Base-by-base conservation (phyloP, 1,284 basidiomycete genomes). In the Sphaerobolus stellatus region DNA sequence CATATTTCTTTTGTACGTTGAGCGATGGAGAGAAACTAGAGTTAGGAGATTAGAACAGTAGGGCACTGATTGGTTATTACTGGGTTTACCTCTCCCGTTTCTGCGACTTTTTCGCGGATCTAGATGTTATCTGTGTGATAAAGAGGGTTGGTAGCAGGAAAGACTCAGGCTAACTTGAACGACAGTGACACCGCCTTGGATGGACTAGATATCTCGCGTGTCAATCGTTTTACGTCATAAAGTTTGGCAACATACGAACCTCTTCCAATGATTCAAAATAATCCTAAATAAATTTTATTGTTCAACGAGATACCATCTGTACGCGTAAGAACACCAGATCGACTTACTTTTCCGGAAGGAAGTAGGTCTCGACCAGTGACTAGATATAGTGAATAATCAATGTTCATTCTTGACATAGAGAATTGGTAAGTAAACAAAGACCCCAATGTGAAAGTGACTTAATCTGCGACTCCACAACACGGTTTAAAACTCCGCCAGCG, bases 121-220 rank as follows among this genome's bases (percentile, higher is more conserved):
- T 43, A n/a, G 36, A 38, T 14, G 22, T 43, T 22, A 5, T 3
- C 3, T n/a, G 25, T 43, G 28, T n/a, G 20, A 22, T 43, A 4
- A 27, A 18, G 13, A 6, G 18, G 28, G 13, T 36, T 36, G 41
- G 28, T 43, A 22, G 11, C 28, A 18, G 9, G 28, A 22, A 24
- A n/a, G 41, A 3, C n/a, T n/a, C 4, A 4, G 13, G 6, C 6
- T 43, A 43, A 36, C 41, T 70, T 98, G 95, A 0, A 97, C 92
- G 31, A 96, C 66, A 0, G 92, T 94, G 0, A 97, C 94, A 13
- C 94, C 90, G 24, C 94, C 93, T 64, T 84, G 74, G 7, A 95
- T 73, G 2, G 93, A 82, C 84, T 92, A 63, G 28, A 40, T 52
- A 59, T 22, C 22, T 11, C 16, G 50, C 29, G 49, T 56, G 57